Base-by-base conservation (phyloP, 164 flowering plant genomes). In the Tetrastigma voinierianum region DNA sequence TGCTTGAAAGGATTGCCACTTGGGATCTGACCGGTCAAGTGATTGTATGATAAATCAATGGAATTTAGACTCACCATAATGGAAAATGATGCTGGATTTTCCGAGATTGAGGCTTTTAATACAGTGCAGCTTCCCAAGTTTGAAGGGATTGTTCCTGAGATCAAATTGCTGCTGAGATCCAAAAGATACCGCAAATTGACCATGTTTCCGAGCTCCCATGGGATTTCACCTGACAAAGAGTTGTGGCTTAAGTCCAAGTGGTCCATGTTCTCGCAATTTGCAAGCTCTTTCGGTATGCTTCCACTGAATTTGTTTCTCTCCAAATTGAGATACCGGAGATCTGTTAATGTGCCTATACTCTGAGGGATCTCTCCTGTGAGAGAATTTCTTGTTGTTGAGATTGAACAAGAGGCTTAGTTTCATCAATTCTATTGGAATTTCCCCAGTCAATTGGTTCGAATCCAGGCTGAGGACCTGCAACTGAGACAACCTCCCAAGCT, bases 31-130 rank as follows among this genome's bases (percentile, higher is more conserved):
- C 90, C 91, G 0, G 65, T 58, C 67, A 87, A 61, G 44, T 77
- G 52, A 66, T 87, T 89, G 75, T 76, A 73, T 2, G 94, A 87
- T 61, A 89, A 71, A 71, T 83, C 73, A 14, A 76, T 46, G 1
- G 18, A 16, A 16, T 2, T 65, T 10, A 84, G 67, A 61, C 81
- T 78, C 9, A 32, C 2, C 81, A 79, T 70, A 46, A 48, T 46
- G 51, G 83, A 73, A 0, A 84, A 57, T 13, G 80, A 1, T 11
- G 77, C 18, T 10, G 88, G 48, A 88, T 84, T 40, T 17, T 21
- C 2, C 90, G n/a, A n/a, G n/a, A n/a, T n/a, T n/a, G n/a, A n/a
- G n/a, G n/a, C n/a, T n/a, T n/a, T n/a, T n/a, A n/a, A n/a, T n/a
- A n/a, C n/a, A n/a, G n/a, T n/a, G n/a, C 49, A n/a, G n/a, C n/a